Evolutionary conservation across 805 yeast species (phyloP).

Genomic region (Saccharomycodes ludwigii): DNA sequence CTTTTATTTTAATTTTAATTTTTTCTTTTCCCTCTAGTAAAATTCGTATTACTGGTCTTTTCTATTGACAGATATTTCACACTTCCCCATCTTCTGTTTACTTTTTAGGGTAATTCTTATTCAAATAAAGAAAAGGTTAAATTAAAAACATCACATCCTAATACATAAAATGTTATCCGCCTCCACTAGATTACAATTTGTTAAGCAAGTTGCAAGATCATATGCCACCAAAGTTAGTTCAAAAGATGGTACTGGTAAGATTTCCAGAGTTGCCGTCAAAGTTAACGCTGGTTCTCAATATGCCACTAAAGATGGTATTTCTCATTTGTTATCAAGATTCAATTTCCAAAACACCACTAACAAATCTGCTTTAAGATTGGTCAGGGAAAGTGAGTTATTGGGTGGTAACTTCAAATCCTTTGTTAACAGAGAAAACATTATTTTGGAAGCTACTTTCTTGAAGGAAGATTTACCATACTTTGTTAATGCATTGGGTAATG

Average conservation of each 20-base stretch:
- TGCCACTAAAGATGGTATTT: conserved; percentile 58
- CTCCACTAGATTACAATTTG: conserved; percentile 14
- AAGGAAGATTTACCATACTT: conserved; percentile 84
- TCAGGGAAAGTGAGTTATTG: conserved; percentile 87
- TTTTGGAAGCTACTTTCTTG: conserved; percentile 71
- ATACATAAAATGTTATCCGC: conserved; percentile 4
- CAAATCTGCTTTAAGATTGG: conserved; percentile 83
- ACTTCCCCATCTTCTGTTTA: too few relatives aligned
- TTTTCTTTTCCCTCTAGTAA: background rate
- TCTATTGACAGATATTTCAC: too few relatives aligned
- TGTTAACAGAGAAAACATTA: conserved; percentile 76
- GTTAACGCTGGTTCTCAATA: conserved; percentile 81
- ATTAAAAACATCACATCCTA: too few relatives aligned
- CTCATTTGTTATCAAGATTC: conserved; percentile 77
- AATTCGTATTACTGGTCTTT: background rate
- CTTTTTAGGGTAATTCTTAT: too few relatives aligned
- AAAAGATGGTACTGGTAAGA: conserved; percentile 49
- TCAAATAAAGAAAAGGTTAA: too few relatives aligned
- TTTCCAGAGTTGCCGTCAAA: conserved; percentile 67
- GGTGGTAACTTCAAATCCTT: conserved; percentile 68
- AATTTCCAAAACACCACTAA: conserved; percentile 70
- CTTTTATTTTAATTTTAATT: background rate
- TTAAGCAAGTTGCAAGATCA: conserved; percentile 22
- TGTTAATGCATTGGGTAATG: conserved; percentile 73
- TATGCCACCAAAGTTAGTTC: conserved; percentile 35